Base-by-base conservation (phyloP, 208 protist genomes). In the Crithidia mellificae region DNA sequence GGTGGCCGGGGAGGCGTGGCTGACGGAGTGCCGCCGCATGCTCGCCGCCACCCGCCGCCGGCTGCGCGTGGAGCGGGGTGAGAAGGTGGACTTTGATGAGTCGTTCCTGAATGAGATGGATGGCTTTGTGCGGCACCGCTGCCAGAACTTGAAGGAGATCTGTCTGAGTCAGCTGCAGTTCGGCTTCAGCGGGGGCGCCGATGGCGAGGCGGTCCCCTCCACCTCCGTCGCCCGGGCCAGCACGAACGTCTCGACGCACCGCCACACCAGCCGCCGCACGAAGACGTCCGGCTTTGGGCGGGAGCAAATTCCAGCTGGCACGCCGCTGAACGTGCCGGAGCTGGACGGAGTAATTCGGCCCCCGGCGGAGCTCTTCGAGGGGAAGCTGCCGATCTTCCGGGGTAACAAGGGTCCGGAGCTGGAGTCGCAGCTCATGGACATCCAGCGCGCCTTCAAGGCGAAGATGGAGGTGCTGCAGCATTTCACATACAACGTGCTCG, bases 121-220 rank as follows among this genome's bases (percentile, higher is more conserved):
- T 64, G 98, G 97, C 59, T 99, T 99, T 63, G 91, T 99, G 49
- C 90, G 97, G 54, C 96, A 99, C 79, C 87, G 98, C 46, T 99
- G 98, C 81, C 82, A 92, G 39, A 98, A 99, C 80, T 74, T 99
- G 63, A 84, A 96, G 17, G 96, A 99, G 63, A 98, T 99, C 56
- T 99, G 98, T 76, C 85, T 96, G 41, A 96, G 94, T 11, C 98
- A 99, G 69, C 72, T 98, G 29, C 98, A 99, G 84, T 99, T 99
- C 73, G 93, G 95, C 27, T 91, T 95, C 70, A 93, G 93, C 67
- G 77, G 78, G 36, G 72, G 63, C 51, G 36, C 62, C 12, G 54
- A 64, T 20, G 53, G 68, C 49, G 71, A 76, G 32, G 70, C 36
- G 41, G 68, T 11, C 69, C 69, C 19, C 15, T 58, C 57, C 12